phyloP scores from a whole-genome alignment of 164 flowering plant species.

The Litsea cubeba region DNA sequence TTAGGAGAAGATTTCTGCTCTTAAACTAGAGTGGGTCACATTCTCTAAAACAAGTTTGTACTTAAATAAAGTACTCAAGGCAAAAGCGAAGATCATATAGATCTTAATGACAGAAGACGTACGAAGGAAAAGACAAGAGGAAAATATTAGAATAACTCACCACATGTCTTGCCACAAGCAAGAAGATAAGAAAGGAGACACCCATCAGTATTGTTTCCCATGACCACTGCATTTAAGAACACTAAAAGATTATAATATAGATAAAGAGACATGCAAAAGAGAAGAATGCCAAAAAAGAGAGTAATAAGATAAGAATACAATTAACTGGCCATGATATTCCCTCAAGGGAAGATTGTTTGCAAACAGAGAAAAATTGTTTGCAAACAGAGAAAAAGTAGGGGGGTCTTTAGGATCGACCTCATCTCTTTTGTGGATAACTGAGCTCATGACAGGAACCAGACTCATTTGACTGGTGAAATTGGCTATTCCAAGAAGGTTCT shows the following conservation, averaged over 20 bases:
- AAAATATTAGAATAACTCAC: slow-evolving; percentile 51
- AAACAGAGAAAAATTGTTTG: no score
- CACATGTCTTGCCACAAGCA: slow-evolving; percentile 41
- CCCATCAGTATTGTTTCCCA: slow-evolving; percentile 66
- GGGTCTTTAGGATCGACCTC: slow-evolving; percentile 40
- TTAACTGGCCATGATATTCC: no score
- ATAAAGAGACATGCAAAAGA: neutral
- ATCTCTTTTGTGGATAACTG: slow-evolving; percentile 35
- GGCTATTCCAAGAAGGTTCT: slow-evolving; percentile 64
- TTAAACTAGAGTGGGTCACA: no score
- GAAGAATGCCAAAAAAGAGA: neutral
- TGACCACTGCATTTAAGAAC: slow-evolving; percentile 45
- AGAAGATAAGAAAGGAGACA: slow-evolving; percentile 50
- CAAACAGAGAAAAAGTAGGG: neutral
- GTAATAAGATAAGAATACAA: neutral
- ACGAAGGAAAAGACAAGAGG: no score
- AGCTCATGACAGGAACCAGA: slow-evolving; percentile 43
- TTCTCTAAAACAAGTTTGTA: no score
- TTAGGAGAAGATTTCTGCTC: no score
- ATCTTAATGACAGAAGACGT: slow-evolving; percentile 8
- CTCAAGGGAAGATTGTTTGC: no score
- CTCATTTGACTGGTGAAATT: slow-evolving; percentile 67
- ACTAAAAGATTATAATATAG: neutral
- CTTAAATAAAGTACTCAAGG: no score
- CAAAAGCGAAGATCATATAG: slow-evolving; percentile 38